phyloP scores from a whole-genome alignment of 257 asterid genomes.

The Penstemon barbatus region DNA sequence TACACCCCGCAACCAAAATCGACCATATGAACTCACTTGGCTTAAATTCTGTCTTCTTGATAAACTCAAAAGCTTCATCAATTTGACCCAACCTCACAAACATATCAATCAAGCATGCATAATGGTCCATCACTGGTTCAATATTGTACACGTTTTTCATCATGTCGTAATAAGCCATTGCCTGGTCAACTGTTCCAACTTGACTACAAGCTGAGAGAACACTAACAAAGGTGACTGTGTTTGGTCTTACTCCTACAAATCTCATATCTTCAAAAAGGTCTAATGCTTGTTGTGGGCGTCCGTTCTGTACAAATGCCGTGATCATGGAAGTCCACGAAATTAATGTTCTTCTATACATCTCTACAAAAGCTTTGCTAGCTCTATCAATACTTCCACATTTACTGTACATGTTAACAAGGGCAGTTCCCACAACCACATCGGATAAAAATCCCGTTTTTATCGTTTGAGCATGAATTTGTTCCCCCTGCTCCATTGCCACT shows the following conservation, averaged over 20 bases:
- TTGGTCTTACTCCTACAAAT: constrained; percentile 74
- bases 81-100: constrained; percentile 73
- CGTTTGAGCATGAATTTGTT: constrained; percentile 82
- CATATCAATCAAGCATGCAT: constrained; percentile 75
- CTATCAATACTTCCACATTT: constrained; percentile 83
- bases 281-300: constrained; percentile 60
- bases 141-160: constrained; percentile 67
- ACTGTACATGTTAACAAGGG: constrained; percentile 85
- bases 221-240: constrained; percentile 76
- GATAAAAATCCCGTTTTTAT: constrained; percentile 71
- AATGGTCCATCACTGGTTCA: constrained; percentile 77
- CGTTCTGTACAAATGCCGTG: constrained; percentile 70
- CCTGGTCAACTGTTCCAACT: constrained; percentile 78
- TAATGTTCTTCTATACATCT: constrained; percentile 73
- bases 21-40: constrained; percentile 89
- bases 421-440: constrained; percentile 79
- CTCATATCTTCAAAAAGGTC: constrained; percentile 87
- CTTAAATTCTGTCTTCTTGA: constrained; percentile 44
- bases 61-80: constrained; percentile 74
- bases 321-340: constrained; percentile 95
- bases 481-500: constrained; percentile 83
- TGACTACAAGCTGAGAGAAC: constrained; percentile 93
- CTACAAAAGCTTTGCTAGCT: constrained; percentile 77
- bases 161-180: constrained; percentile 63
- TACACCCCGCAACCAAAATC: constrained; percentile 74